Base-by-base conservation (phyloP, 1,284 basidiomycete species). In the Fomitopsis palustris region DNA sequence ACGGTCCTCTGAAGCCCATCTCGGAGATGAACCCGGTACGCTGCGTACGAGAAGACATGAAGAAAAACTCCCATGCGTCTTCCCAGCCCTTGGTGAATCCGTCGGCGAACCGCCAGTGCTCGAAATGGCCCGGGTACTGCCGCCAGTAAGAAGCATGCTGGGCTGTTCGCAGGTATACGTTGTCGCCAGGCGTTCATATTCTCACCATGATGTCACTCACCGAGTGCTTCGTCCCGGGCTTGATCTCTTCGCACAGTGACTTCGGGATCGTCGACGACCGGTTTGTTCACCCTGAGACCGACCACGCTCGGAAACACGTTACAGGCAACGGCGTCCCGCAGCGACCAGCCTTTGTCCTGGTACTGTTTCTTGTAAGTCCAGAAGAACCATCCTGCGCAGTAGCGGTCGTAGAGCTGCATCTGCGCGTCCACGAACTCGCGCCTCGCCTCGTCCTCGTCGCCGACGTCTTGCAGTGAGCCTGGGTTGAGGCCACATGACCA, bases 321-420 rank as follows among this genome's bases (percentile, higher is more conserved):
- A 1, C 78, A 79, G 45, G 80, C 80, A 0, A 86, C 81, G 0
- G 90, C 88, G 69, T 93, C 86, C 62, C 82, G 78, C 38, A 92
- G 82, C 47, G 85, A 84, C 92, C 93, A 95, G 1, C 91, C 92
- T 2, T 80, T 81, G 70, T 94, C 91, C 62, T 87, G 85, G 7
- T 78, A 73, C 57, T 87, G 82, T 72, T 94, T 93, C 78, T 89
- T 93, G 71, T 86, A 90, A 42, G 92, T 94, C 94, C 93, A 96
- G 73, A 90, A 95, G 75, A 87, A 95, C 82, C 84, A 92, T 2
- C 93, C 93, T 0, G 83, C 85, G 59, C 89, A 88, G 37, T 76
- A 70, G 56, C 74, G 72, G 63, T 94, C 89, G 63, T 83, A 95
- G 37, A 90, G 65, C 21, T 79, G 80, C 56, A 94, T 74, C 72